Percentiles rank a stretch among this genome's conserved stretches.
Evolutionary conservation across 2,329 filamentous ascomycete species (phyloP).

Genomic region (Microsporum ferrugineum): DNA sequence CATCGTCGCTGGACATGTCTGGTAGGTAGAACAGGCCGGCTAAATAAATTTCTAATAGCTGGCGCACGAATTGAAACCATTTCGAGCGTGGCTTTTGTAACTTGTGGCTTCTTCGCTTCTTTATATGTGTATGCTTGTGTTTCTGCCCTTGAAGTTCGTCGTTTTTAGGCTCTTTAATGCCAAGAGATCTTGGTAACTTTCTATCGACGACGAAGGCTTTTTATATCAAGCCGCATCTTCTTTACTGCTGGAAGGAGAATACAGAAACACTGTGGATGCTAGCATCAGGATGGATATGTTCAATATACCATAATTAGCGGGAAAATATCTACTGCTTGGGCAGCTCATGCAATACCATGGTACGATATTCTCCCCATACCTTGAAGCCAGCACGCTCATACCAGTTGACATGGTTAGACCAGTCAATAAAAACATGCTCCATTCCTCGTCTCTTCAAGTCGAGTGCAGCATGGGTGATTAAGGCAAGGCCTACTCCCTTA

Average conservation of each 20-base stretch:
- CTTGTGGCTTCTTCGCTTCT: neutral
- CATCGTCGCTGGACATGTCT: conserved; percentile 56
- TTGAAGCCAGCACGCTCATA: conserved; percentile 37
- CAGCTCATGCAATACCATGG: conserved; percentile 14
- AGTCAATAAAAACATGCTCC: conserved; percentile 33
- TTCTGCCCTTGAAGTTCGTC: neutral
- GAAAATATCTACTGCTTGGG: neutral
- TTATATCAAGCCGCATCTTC: neutral
- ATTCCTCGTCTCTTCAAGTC: conserved; percentile 8
- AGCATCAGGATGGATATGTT: neutral
- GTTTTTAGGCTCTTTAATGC: neutral
- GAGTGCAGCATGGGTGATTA: conserved; percentile 34
- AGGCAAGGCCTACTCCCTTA: conserved; percentile 32
- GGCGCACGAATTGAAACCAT: conserved; percentile 11
- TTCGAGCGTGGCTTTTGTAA: neutral
- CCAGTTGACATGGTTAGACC: conserved; percentile 22
- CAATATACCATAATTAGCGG: neutral
- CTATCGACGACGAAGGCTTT: neutral
- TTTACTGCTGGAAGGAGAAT: neutral
- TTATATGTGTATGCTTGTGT: neutral
- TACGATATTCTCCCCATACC: conserved; percentile 31
- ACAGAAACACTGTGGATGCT: neutral
- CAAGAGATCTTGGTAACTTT: neutral
- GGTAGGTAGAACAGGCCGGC: conserved; percentile 1
- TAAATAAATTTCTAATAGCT: conserved; percentile 8